Evolutionary conservation across 2,329 filamentous ascomycete species (phyloP).

Genomic region (Nigrospora osmanthi): DNA sequence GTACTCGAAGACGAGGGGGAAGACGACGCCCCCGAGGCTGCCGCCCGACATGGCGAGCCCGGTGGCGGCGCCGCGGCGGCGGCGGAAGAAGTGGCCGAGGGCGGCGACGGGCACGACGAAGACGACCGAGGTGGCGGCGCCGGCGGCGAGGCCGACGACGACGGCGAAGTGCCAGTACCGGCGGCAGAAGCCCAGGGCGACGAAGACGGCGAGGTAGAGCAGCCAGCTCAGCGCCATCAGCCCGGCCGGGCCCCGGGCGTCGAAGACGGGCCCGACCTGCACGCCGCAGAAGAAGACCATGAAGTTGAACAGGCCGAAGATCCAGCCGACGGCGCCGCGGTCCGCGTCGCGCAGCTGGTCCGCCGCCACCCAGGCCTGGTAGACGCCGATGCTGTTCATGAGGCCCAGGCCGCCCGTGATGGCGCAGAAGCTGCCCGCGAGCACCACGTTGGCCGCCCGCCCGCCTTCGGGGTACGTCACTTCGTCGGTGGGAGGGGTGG

Average conservation of each 20-base stretch:
- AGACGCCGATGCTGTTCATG: conserved; percentile 68
- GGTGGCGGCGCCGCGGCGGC: conserved; percentile 68
- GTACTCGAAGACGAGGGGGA: conserved; percentile 45
- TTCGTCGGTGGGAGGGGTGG: no score
- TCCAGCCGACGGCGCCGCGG: conserved; percentile 71
- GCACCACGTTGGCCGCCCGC: conserved; percentile 63
- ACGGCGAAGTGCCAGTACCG: conserved; percentile 79
- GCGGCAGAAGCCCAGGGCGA: conserved; percentile 59
- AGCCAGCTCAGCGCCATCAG: conserved; percentile 60
- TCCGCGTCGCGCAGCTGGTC: conserved; percentile 64
- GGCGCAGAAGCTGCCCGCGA: conserved; percentile 67
- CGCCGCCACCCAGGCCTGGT: conserved; percentile 67
- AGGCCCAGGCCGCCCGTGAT: conserved; percentile 65
- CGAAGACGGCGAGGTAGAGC: conserved; percentile 51
- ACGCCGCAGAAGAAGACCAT: conserved; percentile 75
- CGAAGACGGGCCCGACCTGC: conserved; percentile 76
- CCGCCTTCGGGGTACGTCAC: conserved; percentile 69
- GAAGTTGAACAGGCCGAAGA: conserved; percentile 76
- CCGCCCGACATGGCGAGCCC: conserved; percentile 75
- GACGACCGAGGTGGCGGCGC: conserved; percentile 67
- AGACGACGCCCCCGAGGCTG: conserved; percentile 64
- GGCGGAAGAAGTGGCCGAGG: conserved; percentile 76
- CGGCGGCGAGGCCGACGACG: conserved; percentile 67
- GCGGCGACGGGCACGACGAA: conserved; percentile 78
- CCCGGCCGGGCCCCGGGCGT: conserved; percentile 61